These are phyloP conservation scores for Mycena citricolor DNA, from an alignment of 1,284 basidiomycete genomes.

Conservation along the genomic window DNA sequence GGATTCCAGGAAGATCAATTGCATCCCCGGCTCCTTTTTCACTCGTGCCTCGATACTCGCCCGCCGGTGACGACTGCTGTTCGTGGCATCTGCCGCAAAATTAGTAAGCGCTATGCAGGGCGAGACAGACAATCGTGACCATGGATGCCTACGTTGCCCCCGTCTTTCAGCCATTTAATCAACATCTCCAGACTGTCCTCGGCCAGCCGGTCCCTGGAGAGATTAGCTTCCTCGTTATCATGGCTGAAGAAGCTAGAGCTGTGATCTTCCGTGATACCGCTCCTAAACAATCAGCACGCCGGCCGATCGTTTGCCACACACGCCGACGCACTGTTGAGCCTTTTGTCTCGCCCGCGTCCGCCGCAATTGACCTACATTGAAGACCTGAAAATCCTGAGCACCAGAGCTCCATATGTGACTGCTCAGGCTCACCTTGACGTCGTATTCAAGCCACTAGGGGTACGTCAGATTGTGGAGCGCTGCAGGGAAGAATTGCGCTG, in stretches of 20 bases:
- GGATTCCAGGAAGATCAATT: conserved; percentile 93
- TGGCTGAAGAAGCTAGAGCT: conserved; percentile 92
- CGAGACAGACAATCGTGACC: conserved; percentile 44
- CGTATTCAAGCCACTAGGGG: conserved; percentile 95
- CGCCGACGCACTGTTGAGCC: conserved; percentile 60
- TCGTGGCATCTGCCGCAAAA: conserved; percentile 25
- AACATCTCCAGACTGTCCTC: conserved; percentile 93
- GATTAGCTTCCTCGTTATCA: conserved; percentile 77
- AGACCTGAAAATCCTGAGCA: conserved; percentile 59
- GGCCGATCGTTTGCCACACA: background rate
- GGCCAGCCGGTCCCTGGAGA: conserved; percentile 81
- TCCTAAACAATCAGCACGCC: conserved; percentile 37
- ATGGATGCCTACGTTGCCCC: conserved; percentile 98
- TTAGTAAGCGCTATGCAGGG: background rate
- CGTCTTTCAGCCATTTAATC: conserved; percentile 92
- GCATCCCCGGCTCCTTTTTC: conserved; percentile 86
- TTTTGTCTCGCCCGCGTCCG: conserved; percentile 83
- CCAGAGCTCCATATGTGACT: conserved; percentile 5
- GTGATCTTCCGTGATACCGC: conserved; percentile 87
- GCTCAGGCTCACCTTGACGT: conserved; percentile 72
- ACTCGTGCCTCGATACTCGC: conserved; percentile 81
- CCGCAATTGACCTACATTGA: conserved; percentile 96
- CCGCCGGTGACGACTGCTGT: conserved; percentile 40
- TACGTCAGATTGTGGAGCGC: conserved; percentile 7
- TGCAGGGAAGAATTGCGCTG: conserved; percentile 23